Evolutionary conservation across 768 basidiomycete species (phyloP).

Genomic region (Calvatia gigantea): DNA sequence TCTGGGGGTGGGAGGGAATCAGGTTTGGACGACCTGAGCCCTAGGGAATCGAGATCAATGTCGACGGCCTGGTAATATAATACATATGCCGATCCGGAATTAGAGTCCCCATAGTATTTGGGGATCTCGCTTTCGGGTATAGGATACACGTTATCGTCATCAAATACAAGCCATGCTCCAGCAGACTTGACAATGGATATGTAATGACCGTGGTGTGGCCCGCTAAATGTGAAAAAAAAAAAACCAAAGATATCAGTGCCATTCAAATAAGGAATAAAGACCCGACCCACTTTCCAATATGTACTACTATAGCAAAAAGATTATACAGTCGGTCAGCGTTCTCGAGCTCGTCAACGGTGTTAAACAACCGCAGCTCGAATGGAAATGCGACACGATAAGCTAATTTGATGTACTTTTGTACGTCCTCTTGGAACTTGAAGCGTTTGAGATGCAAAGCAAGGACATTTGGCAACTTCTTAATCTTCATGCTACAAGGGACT

Average conservation of each 20-base stretch:
- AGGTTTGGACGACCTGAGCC: slow-evolving; percentile 44
- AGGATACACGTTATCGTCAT: slow-evolving; percentile 89
- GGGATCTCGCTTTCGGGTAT: slow-evolving; percentile 89
- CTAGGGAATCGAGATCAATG: slow-evolving; percentile 70
- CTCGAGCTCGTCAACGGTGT: slow-evolving; percentile 91
- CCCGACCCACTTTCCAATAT: slow-evolving; percentile 88
- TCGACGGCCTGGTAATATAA: slow-evolving; percentile 96
- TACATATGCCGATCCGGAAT: slow-evolving; percentile 89
- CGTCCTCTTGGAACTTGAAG: slow-evolving; percentile 97
- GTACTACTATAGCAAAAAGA: slow-evolving; percentile 96
- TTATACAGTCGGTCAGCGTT: slow-evolving; percentile 92
- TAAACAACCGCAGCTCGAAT: slow-evolving; percentile 90
- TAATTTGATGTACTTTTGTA: slow-evolving; percentile 89
- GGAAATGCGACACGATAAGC: slow-evolving; percentile 97
- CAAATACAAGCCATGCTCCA: slow-evolving; percentile 87
- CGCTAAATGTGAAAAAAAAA: no score
- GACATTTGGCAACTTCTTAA: slow-evolving; percentile 93
- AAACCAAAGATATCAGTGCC: slow-evolving; percentile 16
- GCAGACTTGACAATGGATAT: slow-evolving; percentile 89
- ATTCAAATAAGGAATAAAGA: slow-evolving; percentile 14
- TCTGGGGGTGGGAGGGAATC: slow-evolving; percentile 20
- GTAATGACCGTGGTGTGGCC: slow-evolving; percentile 98
- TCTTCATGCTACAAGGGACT: slow-evolving; percentile 81
- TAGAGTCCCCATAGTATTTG: slow-evolving; percentile 91
- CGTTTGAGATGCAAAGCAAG: slow-evolving; percentile 95